Percentiles rank a stretch among this genome's conserved stretches.
Evolutionary conservation across 371 early-diverging fungal species (phyloP).

Genomic region (Zopfochytrium polystomum): DNA sequence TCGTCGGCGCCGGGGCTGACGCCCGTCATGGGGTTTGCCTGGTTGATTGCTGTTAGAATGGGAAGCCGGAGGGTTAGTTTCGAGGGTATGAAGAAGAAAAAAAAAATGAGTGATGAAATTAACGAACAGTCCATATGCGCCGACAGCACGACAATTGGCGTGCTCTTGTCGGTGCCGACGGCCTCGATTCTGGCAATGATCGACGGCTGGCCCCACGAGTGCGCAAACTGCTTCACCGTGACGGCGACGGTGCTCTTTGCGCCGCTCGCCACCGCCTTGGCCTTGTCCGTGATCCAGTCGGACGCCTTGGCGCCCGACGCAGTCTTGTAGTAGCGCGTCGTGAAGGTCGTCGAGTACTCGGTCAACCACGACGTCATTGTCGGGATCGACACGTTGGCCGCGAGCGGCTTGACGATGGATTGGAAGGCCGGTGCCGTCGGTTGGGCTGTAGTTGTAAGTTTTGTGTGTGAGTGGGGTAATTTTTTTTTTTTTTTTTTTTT

Average conservation of each 20-base stretch:
- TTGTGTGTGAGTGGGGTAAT: too few species aligned
- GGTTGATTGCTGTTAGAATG: not conserved
- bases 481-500: too few species aligned
- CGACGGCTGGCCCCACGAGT: conserved; percentile 62
- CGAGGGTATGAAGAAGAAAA: not conserved
- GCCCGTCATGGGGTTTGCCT: conserved; percentile 72
- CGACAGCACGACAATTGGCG: conserved; percentile 74
- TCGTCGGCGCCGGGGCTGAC: conserved; percentile 80
- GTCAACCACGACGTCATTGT: conserved; percentile 63
- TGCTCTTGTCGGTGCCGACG: conserved; percentile 25
- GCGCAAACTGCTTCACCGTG: conserved; percentile 69
- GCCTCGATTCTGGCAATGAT: conserved; percentile 60
- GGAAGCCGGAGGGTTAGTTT: not conserved
- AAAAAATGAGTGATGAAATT: conserved; percentile 52
- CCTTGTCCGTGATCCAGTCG: conserved; percentile 72
- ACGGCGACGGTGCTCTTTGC: conserved; percentile 44
- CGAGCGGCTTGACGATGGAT: conserved; percentile 55
- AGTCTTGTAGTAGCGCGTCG: conserved; percentile 79
- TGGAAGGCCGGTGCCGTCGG: too few species aligned
- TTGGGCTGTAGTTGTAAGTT: too few species aligned
- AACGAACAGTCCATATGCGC: conserved; percentile 89
- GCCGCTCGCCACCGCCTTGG: conserved; percentile 22
- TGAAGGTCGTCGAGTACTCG: conserved; percentile 68
- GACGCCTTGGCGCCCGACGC: conserved; percentile 54
- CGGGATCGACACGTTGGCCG: conserved; percentile 57